Conservation (phyloP, 257 asterid species). For the Solanum verrucosum region DNA sequence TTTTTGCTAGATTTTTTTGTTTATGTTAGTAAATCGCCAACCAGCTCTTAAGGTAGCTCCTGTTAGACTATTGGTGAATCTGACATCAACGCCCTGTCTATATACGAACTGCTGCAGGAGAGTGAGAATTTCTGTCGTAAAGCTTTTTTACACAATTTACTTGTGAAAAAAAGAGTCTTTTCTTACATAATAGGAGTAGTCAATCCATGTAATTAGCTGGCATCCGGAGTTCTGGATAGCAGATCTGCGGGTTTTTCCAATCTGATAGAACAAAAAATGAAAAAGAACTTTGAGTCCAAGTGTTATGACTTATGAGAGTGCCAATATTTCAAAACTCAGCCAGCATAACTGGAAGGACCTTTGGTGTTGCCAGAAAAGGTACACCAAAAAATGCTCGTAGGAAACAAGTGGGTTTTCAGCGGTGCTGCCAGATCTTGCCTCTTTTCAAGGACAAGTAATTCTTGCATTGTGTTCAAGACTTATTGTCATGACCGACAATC, state of each 20-base stretch:
- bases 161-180: background rate
- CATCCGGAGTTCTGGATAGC: background rate
- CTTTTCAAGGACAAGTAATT: background rate
- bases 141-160: background rate
- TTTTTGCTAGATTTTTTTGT: background rate
- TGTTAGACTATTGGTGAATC: background rate
- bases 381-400: background rate
- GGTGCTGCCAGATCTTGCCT: background rate
- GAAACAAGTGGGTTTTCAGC: background rate
- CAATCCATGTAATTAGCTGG: background rate
- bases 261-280: background rate
- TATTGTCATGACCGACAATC: background rate
- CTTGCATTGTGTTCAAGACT: background rate
- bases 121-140: background rate
- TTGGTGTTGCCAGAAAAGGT: background rate
- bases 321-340: background rate
- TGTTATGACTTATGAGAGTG: background rate
- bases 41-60: background rate
- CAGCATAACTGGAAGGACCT: background rate
- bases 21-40: background rate
- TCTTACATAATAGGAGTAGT: background rate
- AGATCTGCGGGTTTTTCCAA: background rate
- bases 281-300: background rate
- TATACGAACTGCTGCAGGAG: background rate
- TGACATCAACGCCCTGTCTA: background rate